These are phyloP conservation scores for Petrea volubilis DNA, from an alignment of 257 asterid species.

Conservation along the genomic window DNA sequence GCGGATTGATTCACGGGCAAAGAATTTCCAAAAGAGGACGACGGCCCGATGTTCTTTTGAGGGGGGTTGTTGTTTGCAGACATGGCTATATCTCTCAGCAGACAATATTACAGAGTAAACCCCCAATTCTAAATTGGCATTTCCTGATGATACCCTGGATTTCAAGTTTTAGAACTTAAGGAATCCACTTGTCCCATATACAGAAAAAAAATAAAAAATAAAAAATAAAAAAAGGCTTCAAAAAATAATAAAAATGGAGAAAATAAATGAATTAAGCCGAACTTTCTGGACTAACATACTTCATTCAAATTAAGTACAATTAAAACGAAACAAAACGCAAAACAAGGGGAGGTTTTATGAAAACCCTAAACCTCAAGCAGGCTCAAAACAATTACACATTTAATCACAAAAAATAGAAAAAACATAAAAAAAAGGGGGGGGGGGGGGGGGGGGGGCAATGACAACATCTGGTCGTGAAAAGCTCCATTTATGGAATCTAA, in stretches of 20 bases:
- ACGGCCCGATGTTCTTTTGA: slow-evolving; percentile 71
- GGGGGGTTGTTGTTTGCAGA: slow-evolving; percentile 78
- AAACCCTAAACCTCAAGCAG: slow-evolving; percentile 37
- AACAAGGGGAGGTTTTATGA: neutral
- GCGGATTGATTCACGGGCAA: slow-evolving; percentile 56
- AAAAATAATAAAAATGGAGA: neutral
- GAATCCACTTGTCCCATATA: neutral
- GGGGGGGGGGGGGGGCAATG: no score
- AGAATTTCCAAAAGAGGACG: slow-evolving; percentile 83
- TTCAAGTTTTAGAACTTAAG: slow-evolving; percentile 10
- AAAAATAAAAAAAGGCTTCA: slow-evolving; percentile 18
- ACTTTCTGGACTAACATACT: neutral
- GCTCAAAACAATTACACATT: slow-evolving; percentile 2
- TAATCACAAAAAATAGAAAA: neutral
- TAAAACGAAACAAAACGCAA: neutral
- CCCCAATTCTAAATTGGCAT: slow-evolving; percentile 18
- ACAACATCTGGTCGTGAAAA: slow-evolving; percentile 3
- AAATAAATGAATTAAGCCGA: slow-evolving; percentile 17
- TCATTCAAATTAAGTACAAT: neutral
- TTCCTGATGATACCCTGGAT: slow-evolving; percentile 24
- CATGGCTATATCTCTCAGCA: slow-evolving; percentile 43
- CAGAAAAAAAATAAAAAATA: neutral
- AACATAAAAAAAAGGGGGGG: no score
- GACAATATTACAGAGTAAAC: slow-evolving; percentile 23
- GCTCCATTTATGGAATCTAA: neutral